Conservation (phyloP, 1,284 basidiomycete genomes). For the Marasmius oreades region DNA sequence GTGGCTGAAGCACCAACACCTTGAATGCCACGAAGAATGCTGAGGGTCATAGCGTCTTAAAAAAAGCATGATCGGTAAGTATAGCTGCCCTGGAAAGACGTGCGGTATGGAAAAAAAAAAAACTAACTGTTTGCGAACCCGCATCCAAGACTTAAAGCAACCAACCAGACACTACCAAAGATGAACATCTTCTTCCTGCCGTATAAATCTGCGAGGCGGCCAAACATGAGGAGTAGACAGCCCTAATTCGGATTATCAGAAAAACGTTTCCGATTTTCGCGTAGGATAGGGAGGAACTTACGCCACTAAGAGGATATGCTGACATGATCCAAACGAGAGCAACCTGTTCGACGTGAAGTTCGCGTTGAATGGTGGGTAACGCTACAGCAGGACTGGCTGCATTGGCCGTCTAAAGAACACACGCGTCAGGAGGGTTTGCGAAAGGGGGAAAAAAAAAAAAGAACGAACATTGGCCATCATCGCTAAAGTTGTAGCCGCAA, state of each 20-base stretch:
- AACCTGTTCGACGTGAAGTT: not conserved
- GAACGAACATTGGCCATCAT: slow-evolving; percentile 1
- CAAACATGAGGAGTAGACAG: slow-evolving; percentile 69
- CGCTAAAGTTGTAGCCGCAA: not conserved
- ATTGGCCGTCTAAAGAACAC: not conserved
- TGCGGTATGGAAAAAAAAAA: not conserved
- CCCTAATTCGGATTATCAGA: slow-evolving; percentile 38
- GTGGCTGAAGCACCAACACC: slow-evolving; percentile 68
- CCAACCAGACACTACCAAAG: slow-evolving; percentile 44
- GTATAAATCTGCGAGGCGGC: slow-evolving; percentile 69
- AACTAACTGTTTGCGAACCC: slow-evolving; percentile 48
- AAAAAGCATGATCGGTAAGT: slow-evolving; percentile 1
- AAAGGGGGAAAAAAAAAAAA: not conserved
- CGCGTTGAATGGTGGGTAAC: not conserved
- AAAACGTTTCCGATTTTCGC: not conserved
- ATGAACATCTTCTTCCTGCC: slow-evolving; percentile 65
- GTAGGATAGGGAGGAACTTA: not conserved
- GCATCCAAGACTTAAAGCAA: slow-evolving; percentile 49
- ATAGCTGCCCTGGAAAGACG: not conserved
- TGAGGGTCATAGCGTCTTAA: slow-evolving; percentile 51
- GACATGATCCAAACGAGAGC: not conserved
- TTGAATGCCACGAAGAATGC: slow-evolving; percentile 66
- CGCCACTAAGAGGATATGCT: not conserved
- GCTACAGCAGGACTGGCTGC: not conserved
- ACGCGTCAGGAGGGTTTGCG: not conserved